Conservation (phyloP, 768 basidiomycete genomes). For the Rhodocollybia butyracea region DNA sequence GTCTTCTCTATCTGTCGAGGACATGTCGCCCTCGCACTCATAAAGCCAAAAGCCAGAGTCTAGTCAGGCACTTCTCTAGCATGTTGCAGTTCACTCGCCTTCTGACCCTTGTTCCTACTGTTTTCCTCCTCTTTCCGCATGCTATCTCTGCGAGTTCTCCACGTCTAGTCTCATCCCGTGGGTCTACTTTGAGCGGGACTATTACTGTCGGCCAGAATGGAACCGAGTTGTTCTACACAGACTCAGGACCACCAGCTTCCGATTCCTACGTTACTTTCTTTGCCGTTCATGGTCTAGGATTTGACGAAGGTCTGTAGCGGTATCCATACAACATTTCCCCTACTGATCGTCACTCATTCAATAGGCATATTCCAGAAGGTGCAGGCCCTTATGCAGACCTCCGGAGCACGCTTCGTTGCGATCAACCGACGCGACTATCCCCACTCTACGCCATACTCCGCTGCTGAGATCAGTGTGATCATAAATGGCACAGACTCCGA, state of each 20-base stretch:
- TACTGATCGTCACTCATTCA: neutral
- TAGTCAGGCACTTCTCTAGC: too few relatives aligned
- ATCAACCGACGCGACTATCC: constrained; percentile 32
- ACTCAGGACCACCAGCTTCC: neutral
- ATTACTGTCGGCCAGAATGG: neutral
- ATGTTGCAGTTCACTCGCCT: too few relatives aligned
- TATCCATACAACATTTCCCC: neutral
- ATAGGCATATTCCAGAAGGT: neutral
- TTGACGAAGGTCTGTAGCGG: neutral
- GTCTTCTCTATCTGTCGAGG: too few relatives aligned
- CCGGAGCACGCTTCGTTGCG: constrained; percentile 20
- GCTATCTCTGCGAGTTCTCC: too few relatives aligned
- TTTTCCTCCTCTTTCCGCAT: too few relatives aligned
- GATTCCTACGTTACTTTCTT: neutral
- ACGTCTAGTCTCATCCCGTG: neutral
- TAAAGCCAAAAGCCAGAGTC: too few relatives aligned
- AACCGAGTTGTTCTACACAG: neutral
- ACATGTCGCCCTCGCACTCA: too few relatives aligned
- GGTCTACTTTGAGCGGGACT: neutral
- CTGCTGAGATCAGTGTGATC: constrained; percentile 18
- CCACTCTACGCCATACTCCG: constrained; percentile 25
- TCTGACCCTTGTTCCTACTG: too few relatives aligned
- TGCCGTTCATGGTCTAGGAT: neutral
- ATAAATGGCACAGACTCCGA: constrained; percentile 14
- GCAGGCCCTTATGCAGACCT: neutral